phyloP scores from a whole-genome alignment of 1,284 basidiomycete genomes.

The Ganoderma boninense region DNA sequence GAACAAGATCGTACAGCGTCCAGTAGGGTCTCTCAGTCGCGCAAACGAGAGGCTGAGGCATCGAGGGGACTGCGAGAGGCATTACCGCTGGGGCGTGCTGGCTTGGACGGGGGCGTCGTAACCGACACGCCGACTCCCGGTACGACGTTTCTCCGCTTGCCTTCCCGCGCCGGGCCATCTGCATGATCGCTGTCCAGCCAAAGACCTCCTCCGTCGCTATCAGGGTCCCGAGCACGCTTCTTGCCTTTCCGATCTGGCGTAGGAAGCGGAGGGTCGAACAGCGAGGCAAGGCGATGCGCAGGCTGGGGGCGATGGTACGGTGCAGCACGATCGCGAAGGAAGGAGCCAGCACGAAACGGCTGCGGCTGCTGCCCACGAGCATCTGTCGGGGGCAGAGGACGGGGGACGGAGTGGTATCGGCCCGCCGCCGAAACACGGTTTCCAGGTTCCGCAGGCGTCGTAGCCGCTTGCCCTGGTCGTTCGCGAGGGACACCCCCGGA shows the following conservation, averaged over 20 bases:
- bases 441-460: not conserved
- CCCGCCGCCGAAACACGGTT: not conserved
- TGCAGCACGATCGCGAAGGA: not conserved
- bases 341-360: not conserved
- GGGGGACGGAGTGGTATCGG: not conserved
- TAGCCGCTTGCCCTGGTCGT: not conserved
- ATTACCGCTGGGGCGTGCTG: not conserved
- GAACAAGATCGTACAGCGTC: too few species aligned
- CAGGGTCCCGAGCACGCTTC: not conserved
- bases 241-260: not conserved
- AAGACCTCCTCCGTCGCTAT: not conserved
- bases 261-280: not conserved
- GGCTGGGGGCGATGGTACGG: not conserved
- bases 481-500: not conserved
- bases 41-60: not conserved
- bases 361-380: not conserved
- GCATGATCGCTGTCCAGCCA: not conserved
- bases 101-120: not conserved
- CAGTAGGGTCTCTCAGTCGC: not conserved
- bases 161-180: not conserved
- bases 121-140: not conserved
- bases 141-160: not conserved
- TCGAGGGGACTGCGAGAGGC: not conserved
- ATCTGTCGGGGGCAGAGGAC: not conserved
- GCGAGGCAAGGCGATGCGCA: not conserved